A percentile compares a stretch with the other conserved stretches of the same genome.
Evolutionary conservation across 352 stramenopile species (phyloP).

Genomic region (Blastocystis hominis): DNA sequence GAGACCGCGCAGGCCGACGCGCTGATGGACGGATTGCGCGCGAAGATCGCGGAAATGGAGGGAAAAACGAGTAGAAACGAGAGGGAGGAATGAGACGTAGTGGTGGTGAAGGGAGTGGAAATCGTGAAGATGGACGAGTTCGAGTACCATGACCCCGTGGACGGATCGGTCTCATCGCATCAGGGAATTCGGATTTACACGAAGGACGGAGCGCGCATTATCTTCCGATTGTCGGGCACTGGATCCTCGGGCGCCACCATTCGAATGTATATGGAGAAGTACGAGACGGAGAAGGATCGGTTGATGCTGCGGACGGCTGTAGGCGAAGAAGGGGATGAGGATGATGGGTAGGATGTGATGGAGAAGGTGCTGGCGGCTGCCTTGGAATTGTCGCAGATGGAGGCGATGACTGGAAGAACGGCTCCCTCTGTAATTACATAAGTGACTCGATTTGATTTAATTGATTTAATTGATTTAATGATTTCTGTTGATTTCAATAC

Average conservation of each 20-base stretch:
- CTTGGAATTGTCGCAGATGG: conserved; percentile 79
- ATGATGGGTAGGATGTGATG: conserved; percentile 71
- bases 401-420: conserved; percentile 81
- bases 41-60: conserved; percentile 59
- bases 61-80: no score
- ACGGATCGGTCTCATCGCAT: conserved; percentile 84
- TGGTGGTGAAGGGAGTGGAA: conserved; percentile 41
- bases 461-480: conserved; percentile 48
- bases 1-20: conserved; percentile 69
- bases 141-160: conserved; percentile 91
- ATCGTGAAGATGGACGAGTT: conserved; percentile 85
- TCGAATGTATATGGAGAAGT: conserved; percentile 99
- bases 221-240: conserved; percentile 94
- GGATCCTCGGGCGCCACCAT: conserved; percentile 89
- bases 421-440: conserved; percentile 92
- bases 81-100: not conserved
- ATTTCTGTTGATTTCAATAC: not conserved
- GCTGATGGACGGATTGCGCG: conserved; percentile 76
- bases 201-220: conserved; percentile 80
- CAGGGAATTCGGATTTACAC: conserved; percentile 93
- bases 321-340: conserved; percentile 62
- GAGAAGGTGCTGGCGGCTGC: conserved; percentile 80
- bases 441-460: conserved; percentile 63
- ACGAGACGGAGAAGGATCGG: conserved; percentile 71
- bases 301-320: conserved; percentile 64